Base-by-base conservation (phyloP, 2,329 filamentous ascomycete genomes). In the Cercospora citrullina region DNA sequence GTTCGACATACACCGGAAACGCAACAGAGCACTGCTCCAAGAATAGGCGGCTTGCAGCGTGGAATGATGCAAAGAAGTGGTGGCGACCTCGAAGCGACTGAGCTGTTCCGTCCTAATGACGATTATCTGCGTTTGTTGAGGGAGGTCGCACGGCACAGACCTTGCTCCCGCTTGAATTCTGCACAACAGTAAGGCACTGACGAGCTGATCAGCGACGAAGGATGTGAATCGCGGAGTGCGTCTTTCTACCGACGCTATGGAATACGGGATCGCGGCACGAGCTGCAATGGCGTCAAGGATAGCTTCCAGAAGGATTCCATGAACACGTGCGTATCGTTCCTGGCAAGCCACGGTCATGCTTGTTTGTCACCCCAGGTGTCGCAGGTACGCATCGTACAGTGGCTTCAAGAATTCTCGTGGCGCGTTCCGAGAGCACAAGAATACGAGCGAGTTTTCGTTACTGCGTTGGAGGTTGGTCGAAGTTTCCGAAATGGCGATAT, bases 191-290 rank as follows among this genome's bases (percentile, higher is more conserved):
- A 51, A 58, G 64, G 64, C 59, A 53, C 58, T 48, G 33, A 42
- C 30, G 21, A 23, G 45, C 23, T 33, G 60, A 67, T 64, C 60
- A 53, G 30, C 65, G 36, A 42, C 58, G 23, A 45, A 59, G 31
- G 26, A 67, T 31, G 30, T 58, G 6, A 31, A 28, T 30, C 51
- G 65, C 60, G 65, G 65, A 67, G 65, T 67, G 65, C 60, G 63
- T 53, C 18, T 23, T 12, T 39, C 16, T 33, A 53, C 23, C 33
- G 23, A 23, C 28, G 21, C 18, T 28, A n/a, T 60, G 60, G 60
- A 48, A 60, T 59, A 58, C 48, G 36, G 51, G 36, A 51, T 60
- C 30, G 57, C 51, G 45, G 55, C 60, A 63, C 51, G 65, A 63
- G 65, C 31, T 60, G 60, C 33, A 36, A 36, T 28, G 42, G 39